Evolutionary conservation across 73 alveolate species (phyloP).

Genomic region (Tetrahymena borealis): DNA sequence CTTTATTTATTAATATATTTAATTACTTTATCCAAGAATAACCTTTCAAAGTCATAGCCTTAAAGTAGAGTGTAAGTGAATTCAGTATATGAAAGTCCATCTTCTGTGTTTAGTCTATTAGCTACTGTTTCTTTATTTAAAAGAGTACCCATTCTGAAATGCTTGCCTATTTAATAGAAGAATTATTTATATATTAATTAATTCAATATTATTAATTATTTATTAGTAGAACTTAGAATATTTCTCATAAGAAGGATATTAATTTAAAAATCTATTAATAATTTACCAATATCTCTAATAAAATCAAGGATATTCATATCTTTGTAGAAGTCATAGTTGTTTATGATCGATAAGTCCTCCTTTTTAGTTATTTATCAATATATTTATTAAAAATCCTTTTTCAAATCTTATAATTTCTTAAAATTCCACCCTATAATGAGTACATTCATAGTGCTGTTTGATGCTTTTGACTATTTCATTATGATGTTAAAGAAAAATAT

Average conservation of each 20-base stretch:
- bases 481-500: background rate
- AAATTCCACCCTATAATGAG: too few relatives aligned
- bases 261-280: background rate
- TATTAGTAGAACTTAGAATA: background rate
- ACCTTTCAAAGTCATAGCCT: slow-evolving; percentile 36
- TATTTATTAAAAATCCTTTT: background rate
- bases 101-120: background rate
- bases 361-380: background rate
- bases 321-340: slow-evolving; percentile 12
- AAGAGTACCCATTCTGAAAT: slow-evolving; percentile 22
- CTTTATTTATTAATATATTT: background rate
- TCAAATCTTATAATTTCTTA: background rate
- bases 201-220: background rate
- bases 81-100: slow-evolving; percentile 38
- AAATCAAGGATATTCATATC: slow-evolving; percentile 8
- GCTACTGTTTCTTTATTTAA: background rate
- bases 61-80: slow-evolving; percentile 41
- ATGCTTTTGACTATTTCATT: background rate
- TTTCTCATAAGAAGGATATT: too few relatives aligned
- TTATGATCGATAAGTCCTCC: background rate
- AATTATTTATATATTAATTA: background rate
- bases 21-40: background rate
- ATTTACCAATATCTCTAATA: slow-evolving; percentile 21
- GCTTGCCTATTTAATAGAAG: background rate
- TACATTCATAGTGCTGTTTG: too few relatives aligned